Conservation (phyloP, 192 early-diverging fungal genomes). For the Backusella morwellensis region DNA sequence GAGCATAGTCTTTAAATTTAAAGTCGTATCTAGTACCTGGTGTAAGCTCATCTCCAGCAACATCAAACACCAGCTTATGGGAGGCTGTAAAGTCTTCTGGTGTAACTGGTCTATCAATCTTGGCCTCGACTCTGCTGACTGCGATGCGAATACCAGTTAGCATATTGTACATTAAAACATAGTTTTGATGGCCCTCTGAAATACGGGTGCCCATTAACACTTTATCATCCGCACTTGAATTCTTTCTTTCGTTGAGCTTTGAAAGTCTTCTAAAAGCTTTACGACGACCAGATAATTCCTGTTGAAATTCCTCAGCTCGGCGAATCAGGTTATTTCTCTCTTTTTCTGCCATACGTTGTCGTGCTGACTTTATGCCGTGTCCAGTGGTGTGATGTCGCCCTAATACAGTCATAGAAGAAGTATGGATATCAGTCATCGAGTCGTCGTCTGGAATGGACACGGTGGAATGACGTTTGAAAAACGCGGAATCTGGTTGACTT, state of each 20-base stretch:
- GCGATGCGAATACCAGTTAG: slow-evolving; percentile 93
- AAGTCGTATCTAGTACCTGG: slow-evolving; percentile 96
- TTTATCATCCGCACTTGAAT: slow-evolving; percentile 32
- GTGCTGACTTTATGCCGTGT: slow-evolving; percentile 11
- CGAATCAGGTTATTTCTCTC: background rate
- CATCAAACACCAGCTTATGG: slow-evolving; percentile 97
- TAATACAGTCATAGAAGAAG: background rate
- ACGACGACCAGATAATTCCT: slow-evolving; percentile 21
- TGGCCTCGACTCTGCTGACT: slow-evolving; percentile 85
- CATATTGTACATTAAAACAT: slow-evolving; percentile 99
- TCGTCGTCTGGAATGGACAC: background rate
- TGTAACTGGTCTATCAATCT: slow-evolving; percentile 67
- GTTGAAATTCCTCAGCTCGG: slow-evolving; percentile 28
- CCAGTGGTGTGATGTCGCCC: slow-evolving; percentile 27
- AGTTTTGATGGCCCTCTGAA: slow-evolving; percentile 90
- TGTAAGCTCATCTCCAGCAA: slow-evolving; percentile 93
- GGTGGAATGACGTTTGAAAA: background rate
- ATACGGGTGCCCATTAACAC: slow-evolving; percentile 81
- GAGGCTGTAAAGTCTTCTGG: slow-evolving; percentile 82
- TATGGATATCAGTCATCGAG: background rate
- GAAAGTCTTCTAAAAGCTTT: slow-evolving; percentile 27
- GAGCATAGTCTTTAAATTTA: slow-evolving; percentile 99
- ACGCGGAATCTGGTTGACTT: background rate
- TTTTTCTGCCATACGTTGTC: slow-evolving; percentile 5
- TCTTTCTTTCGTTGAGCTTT: background rate